Evolutionary conservation across 78 protist genomes (phyloP).

Genomic region (Cavenderia fasciculata): DNA sequence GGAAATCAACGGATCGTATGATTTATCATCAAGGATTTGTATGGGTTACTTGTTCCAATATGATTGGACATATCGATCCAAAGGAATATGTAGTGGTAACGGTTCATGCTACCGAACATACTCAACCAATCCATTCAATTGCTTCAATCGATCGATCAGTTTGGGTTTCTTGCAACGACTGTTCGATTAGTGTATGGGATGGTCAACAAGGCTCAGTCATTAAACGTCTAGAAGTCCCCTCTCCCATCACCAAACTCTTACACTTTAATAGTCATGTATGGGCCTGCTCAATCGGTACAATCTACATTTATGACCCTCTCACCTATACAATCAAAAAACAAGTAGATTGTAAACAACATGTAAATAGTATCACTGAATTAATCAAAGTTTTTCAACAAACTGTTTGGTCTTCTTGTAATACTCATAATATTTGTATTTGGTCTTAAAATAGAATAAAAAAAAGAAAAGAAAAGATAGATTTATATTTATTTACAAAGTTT

Average conservation of each 20-base stretch:
- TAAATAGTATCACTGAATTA: constrained; percentile 41
- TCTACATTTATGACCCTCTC: constrained; percentile 19
- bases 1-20: constrained; percentile 48
- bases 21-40: constrained; percentile 5
- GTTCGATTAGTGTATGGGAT: constrained; percentile 38
- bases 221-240: background rate
- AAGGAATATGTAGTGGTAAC: background rate
- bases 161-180: constrained; percentile 48
- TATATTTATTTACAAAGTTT: too few species aligned
- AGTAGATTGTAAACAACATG: constrained; percentile 57
- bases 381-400: constrained; percentile 72
- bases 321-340: constrained; percentile 18
- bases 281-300: constrained; percentile 35
- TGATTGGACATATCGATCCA: constrained; percentile 32
- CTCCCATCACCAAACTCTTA: constrained; percentile 14
- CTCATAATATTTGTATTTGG: constrained; percentile 62
- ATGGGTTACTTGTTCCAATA: constrained; percentile 14
- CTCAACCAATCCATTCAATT: constrained; percentile 28
- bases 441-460: constrained; percentile 32
- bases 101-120: background rate
- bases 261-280: constrained; percentile 45
- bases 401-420: constrained; percentile 68
- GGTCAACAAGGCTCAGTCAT: background rate
- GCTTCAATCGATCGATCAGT: constrained; percentile 11
- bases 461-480: background rate